Percentiles rank a stretch among this genome's conserved stretches.
Conservation (phyloP, 257 asterid species). For the Nicotiana benthamiana region DNA sequence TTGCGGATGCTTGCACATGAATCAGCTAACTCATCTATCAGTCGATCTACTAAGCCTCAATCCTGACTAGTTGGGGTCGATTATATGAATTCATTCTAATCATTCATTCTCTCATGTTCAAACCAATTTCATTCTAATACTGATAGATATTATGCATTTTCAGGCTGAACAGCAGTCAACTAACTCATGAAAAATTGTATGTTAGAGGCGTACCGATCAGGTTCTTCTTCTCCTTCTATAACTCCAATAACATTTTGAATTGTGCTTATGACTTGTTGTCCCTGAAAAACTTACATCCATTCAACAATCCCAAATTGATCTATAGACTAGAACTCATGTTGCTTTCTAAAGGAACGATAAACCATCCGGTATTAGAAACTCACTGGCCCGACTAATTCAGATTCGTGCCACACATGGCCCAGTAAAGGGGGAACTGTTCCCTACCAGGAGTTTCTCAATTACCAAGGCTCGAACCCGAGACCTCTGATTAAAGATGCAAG, state of each 20-base stretch:
- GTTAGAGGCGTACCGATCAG: constrained; percentile 44
- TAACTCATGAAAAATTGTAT: background rate
- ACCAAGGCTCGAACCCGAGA: too few species aligned
- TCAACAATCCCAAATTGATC: background rate
- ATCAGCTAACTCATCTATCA: background rate
- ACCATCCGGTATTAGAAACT: too few species aligned
- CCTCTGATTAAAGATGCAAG: too few species aligned
- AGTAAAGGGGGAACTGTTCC: too few species aligned
- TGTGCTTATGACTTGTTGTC: constrained; percentile 63
- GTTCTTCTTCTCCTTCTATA: constrained; percentile 75
- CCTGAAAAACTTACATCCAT: constrained; percentile 38
- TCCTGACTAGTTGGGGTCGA: background rate
- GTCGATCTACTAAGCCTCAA: background rate
- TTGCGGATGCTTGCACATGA: background rate
- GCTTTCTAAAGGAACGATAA: background rate
- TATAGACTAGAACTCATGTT: background rate
- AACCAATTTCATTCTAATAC: background rate
- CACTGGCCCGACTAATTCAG: too few species aligned
- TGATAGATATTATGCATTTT: background rate
- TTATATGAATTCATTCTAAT: background rate
- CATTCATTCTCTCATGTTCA: background rate
- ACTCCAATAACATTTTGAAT: constrained; percentile 83
- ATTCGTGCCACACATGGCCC: too few species aligned
- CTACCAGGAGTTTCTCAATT: too few species aligned
- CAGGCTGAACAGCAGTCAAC: background rate